These are phyloP conservation scores for Boletus bicolor DNA, from an alignment of 768 basidiomycete genomes.

Conservation along the genomic window DNA sequence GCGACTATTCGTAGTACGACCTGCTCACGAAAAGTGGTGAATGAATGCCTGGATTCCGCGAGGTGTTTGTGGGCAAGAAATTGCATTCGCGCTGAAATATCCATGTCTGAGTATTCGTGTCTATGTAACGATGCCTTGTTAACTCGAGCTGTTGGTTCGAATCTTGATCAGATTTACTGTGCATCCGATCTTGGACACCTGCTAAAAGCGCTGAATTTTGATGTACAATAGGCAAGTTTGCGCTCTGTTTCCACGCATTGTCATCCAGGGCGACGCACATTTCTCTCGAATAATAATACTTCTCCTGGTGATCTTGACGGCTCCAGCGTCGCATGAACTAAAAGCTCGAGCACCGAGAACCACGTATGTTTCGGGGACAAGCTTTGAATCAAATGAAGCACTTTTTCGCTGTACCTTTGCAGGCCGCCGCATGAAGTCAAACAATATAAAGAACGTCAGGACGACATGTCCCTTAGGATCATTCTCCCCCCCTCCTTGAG, in stretches of 20 bases:
- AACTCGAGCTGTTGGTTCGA: not conserved
- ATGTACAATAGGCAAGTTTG: not conserved
- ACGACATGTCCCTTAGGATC: not conserved
- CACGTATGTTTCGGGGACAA: not conserved
- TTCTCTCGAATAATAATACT: not conserved
- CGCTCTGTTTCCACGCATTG: not conserved
- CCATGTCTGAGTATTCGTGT: not conserved
- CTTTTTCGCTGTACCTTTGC: not conserved
- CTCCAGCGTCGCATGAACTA: not conserved
- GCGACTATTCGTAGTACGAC: conserved; percentile 36
- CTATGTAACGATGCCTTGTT: not conserved
- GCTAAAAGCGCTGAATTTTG: not conserved
- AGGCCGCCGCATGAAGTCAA: not conserved
- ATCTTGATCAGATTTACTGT: not conserved
- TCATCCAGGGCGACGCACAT: not conserved
- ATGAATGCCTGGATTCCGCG: not conserved
- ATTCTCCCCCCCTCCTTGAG: not conserved
- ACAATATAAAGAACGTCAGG: conserved; percentile 2
- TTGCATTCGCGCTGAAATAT: not conserved
- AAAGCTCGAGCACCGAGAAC: not conserved
- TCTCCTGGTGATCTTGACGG: not conserved
- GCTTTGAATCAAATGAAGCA: not conserved
- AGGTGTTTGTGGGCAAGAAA: not conserved
- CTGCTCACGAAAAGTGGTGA: conserved; percentile 56
- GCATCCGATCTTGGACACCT: not conserved